Evolutionary conservation across 345 rosid genomes (phyloP).

Genomic region (Brassica napus): DNA sequence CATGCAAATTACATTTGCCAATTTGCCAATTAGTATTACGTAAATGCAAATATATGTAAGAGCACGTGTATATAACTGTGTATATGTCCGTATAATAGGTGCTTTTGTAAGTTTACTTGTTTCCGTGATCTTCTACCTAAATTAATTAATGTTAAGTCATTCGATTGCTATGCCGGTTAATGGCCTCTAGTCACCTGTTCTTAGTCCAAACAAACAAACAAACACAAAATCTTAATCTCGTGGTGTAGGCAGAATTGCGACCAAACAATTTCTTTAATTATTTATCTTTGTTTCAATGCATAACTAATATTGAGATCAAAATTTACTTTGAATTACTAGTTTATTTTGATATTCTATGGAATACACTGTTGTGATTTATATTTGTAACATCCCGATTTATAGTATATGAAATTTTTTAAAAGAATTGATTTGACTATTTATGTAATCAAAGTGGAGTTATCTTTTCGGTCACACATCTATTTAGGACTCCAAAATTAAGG

Average conservation of each 20-base stretch:
- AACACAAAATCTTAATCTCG: constrained; percentile 27
- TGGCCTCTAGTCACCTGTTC: constrained; percentile 28
- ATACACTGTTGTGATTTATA: background rate
- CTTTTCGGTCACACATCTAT: too few relatives aligned
- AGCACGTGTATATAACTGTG: constrained; percentile 27
- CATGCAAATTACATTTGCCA: constrained; percentile 34
- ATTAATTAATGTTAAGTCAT: constrained; percentile 18
- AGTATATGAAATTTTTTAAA: too few relatives aligned
- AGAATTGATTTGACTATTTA: too few relatives aligned
- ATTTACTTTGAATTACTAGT: background rate
- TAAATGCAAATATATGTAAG: constrained; percentile 13
- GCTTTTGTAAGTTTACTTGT: constrained; percentile 11
- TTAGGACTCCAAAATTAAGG: too few relatives aligned
- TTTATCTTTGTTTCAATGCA: background rate
- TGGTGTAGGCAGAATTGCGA: constrained; percentile 14
- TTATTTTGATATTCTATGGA: background rate
- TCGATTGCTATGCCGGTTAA: constrained; percentile 17
- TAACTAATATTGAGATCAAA: background rate
- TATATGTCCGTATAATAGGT: constrained; percentile 4
- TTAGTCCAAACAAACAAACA: constrained; percentile 33
- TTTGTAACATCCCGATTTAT: too few relatives aligned
- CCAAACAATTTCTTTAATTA: background rate
- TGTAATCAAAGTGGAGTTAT: too few relatives aligned
- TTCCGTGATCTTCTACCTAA: constrained; percentile 20
- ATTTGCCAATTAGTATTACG: constrained; percentile 20